Percentiles rank a stretch among this genome's conserved stretches.
phyloP scores from a whole-genome alignment of 2,329 filamentous ascomycete genomes.

The Aspergillus viridinutans region DNA sequence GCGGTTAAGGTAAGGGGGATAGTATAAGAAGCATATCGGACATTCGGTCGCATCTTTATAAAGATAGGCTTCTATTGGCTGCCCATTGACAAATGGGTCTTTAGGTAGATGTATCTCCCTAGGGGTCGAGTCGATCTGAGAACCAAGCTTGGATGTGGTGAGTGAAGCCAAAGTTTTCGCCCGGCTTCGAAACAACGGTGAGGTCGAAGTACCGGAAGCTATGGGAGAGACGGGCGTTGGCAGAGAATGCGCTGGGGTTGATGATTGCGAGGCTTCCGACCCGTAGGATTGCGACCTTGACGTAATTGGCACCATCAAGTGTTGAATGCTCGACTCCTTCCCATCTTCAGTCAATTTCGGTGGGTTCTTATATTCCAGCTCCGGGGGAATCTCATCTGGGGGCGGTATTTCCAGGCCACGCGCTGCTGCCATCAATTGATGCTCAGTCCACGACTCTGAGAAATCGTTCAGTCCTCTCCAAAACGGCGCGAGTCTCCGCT shows the following conservation, averaged over 20 bases:
- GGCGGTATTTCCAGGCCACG: constrained; percentile 78
- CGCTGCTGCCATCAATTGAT: constrained; percentile 88
- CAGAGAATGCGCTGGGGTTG: constrained; percentile 59
- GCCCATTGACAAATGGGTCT: constrained; percentile 90
- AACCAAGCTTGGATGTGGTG: constrained; percentile 68
- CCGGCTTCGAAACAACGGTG: constrained; percentile 69
- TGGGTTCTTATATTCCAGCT: constrained; percentile 55
- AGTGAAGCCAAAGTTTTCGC: constrained; percentile 86
- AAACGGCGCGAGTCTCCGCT: constrained; percentile 86
- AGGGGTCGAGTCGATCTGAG: constrained; percentile 66
- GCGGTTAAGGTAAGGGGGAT: constrained; percentile 88
- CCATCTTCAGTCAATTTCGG: constrained; percentile 39
- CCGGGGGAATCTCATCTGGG: constrained; percentile 74
- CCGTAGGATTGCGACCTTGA: constrained; percentile 72
- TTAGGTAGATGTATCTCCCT: constrained; percentile 75
- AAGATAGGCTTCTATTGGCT: constrained; percentile 83
- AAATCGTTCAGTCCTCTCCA: constrained; percentile 93
- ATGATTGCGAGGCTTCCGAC: constrained; percentile 66
- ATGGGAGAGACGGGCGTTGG: constrained; percentile 55
- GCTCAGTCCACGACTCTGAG: constrained; percentile 82
- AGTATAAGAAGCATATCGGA: constrained; percentile 94
- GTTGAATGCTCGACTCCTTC: constrained; percentile 58
- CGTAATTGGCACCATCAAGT: constrained; percentile 73
- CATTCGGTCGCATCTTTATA: constrained; percentile 91
- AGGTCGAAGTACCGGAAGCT: constrained; percentile 46